phyloP scores from a whole-genome alignment of 139 green algal species.

The Astrephomene gubernaculifera region DNA sequence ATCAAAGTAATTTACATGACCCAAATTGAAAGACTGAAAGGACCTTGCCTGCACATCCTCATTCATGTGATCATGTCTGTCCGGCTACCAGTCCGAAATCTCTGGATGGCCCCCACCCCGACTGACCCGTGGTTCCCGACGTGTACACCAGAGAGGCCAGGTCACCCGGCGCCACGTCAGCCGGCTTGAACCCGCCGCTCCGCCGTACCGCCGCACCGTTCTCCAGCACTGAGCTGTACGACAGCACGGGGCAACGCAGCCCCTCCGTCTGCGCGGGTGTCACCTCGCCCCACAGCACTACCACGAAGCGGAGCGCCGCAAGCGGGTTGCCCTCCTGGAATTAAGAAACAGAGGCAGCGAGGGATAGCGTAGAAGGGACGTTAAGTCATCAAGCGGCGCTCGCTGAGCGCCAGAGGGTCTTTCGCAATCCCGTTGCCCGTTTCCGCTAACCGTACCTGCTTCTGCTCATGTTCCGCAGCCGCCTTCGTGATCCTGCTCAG shows the following conservation, averaged over 20 bases:
- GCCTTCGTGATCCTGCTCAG: conserved; percentile 73
- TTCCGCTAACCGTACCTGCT: background rate
- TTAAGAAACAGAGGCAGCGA: background rate
- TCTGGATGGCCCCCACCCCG: no score
- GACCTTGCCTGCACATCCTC: no score
- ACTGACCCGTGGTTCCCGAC: conserved; percentile 79
- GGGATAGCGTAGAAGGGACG: background rate
- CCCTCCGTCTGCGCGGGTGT: background rate
- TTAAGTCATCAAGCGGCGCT: background rate
- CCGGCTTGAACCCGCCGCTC: background rate
- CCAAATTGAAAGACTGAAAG: no score
- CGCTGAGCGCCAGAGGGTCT: background rate
- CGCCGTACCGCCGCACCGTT: conserved; percentile 10
- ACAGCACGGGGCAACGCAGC: conserved; percentile 58
- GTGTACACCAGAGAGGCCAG: conserved; percentile 89
- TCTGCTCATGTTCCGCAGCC: background rate
- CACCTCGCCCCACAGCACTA: conserved; percentile 84
- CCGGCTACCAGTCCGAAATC: no score
- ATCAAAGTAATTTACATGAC: background rate
- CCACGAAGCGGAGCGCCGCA: conserved; percentile 70
- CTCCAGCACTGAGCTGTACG: conserved; percentile 69
- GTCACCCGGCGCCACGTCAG: conserved; percentile 39
- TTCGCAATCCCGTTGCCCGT: background rate
- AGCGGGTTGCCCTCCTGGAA: conserved; percentile 26
- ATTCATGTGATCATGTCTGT: no score